Evolutionary conservation across 768 basidiomycete genomes (phyloP).

Genomic region (Serendipita sp.): DNA sequence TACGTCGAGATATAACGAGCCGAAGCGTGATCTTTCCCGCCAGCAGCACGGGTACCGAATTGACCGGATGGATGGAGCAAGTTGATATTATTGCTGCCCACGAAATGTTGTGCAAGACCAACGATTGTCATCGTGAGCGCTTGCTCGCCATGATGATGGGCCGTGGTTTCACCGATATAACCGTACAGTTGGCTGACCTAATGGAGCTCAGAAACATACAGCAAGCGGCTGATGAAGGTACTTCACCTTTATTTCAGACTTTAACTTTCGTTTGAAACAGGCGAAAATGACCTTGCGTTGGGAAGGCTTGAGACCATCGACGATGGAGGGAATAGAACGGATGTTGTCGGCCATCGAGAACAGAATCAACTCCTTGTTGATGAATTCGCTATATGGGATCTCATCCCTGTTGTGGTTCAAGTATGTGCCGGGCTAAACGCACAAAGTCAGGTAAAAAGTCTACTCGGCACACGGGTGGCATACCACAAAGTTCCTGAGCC

Average conservation of each 20-base stretch:
- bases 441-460: not conserved
- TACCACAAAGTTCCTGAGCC: constrained; percentile 86
- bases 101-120: constrained; percentile 82
- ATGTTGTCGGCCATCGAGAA: constrained; percentile 99
- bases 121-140: constrained; percentile 81
- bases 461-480: constrained; percentile 7
- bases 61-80: constrained; percentile 78
- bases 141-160: constrained; percentile 92
- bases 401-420: constrained; percentile 76
- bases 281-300: constrained; percentile 94
- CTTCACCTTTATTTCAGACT: constrained; percentile 72
- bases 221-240: too few species aligned
- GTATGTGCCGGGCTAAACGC: constrained; percentile 77
- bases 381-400: constrained; percentile 83
- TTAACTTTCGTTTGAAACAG: constrained; percentile 88
- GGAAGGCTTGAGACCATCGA: constrained; percentile 92
- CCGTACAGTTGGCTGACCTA: constrained; percentile 90
- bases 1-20: constrained; percentile 92
- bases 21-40: constrained; percentile 93
- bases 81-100: constrained; percentile 92
- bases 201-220: not conserved
- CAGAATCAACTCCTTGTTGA: constrained; percentile 92
- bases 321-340: constrained; percentile 88
- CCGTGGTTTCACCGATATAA: constrained; percentile 84
- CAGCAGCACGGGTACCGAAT: constrained; percentile 72